These are phyloP conservation scores for Hygrophoropsis aurantiaca DNA, from an alignment of 768 basidiomycete species.

Conservation along the genomic window DNA sequence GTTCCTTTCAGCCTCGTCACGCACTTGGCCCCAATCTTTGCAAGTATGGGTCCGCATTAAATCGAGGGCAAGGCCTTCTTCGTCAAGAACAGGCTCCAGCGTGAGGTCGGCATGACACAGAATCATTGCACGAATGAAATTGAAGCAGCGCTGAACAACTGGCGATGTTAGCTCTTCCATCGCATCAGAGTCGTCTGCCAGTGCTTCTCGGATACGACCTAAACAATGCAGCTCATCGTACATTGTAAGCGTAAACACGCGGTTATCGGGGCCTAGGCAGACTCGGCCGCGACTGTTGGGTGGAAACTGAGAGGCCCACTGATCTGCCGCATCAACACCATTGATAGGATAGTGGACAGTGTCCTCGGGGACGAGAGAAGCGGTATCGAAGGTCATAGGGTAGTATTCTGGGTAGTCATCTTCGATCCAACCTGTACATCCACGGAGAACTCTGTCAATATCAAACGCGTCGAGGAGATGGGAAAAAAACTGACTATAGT, in stretches of 20 bases:
- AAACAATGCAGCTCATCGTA: slow-evolving; percentile 41
- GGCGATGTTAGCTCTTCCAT: slow-evolving; percentile 27
- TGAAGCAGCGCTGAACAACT: slow-evolving; percentile 46
- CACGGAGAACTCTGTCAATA: no score
- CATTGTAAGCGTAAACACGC: slow-evolving; percentile 34
- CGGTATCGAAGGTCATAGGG: slow-evolving; percentile 20
- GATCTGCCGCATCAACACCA: slow-evolving; percentile 16
- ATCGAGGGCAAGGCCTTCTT: slow-evolving; percentile 14
- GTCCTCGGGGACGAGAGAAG: slow-evolving; percentile 24
- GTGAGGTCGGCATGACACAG: slow-evolving; percentile 50
- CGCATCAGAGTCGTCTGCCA: slow-evolving; percentile 13
- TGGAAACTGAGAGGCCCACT: slow-evolving; percentile 25
- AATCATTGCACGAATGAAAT: slow-evolving; percentile 45
- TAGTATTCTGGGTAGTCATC: slow-evolving; percentile 27
- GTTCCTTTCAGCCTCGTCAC: slow-evolving; percentile 14
- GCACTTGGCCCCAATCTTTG: slow-evolving; percentile 20
- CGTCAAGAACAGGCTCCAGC: slow-evolving; percentile 39
- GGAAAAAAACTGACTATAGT: no score
- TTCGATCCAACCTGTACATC: slow-evolving; percentile 22
- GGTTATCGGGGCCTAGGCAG: slow-evolving; percentile 25
- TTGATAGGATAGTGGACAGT: slow-evolving; percentile 24
- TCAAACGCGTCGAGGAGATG: no score
- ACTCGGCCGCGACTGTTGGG: slow-evolving; percentile 19
- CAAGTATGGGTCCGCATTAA: slow-evolving; percentile 21
- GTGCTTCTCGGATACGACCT: slow-evolving; percentile 24